Base-by-base conservation (phyloP, 371 early-diverging fungal species). In the Coemansia sp. region DNA sequence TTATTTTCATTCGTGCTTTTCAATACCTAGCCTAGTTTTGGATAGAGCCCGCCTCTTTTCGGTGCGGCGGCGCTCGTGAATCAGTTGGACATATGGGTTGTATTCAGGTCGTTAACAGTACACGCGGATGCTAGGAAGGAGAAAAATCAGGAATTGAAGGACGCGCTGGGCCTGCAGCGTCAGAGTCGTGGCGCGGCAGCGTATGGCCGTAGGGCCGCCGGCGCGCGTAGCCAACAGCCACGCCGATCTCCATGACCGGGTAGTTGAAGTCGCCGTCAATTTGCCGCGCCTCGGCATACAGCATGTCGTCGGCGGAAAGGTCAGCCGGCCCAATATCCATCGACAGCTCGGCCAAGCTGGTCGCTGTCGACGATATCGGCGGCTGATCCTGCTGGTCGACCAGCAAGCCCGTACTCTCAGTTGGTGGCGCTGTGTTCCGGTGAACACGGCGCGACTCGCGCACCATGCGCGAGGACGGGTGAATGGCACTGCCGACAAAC, bases 201-300 rank as follows among this genome's bases (percentile, higher is more conserved):
- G 72, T 65, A 42, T 65, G 48, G 40, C 71, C 74, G 16, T 63
- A 76, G n/a, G 76, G 74, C 39, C 74, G 52, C 16, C 76, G 68
- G 8, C 67, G 75, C 34, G 62, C 35, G 34, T 56, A 77, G 26
- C 78, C 78, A 50, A 71, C 61, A 6, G 66, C 69, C 9, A 76
- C 68, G 45, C 79, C 78, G 20, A 77, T 53, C 42, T 78, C 78
- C 45, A 77, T 57, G 39, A 78, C 79, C 0, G 79, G 79, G 40
- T 78, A 78, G 57, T 78, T 77, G 16, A 69, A 76, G 57, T 78
- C 79, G 34, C 79, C 69, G 33, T 76, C 80, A 9, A 58, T 59
- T 10, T 53, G 51, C n/a, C 78, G 72, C 6, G 79, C 69, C 31
- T 78, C 79, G 9, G 53, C 58, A 45, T 69, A 78, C 26, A 78